Evolutionary conservation across 257 asterid species (phyloP).

Genomic region (Jaltomata sinuosa): DNA sequence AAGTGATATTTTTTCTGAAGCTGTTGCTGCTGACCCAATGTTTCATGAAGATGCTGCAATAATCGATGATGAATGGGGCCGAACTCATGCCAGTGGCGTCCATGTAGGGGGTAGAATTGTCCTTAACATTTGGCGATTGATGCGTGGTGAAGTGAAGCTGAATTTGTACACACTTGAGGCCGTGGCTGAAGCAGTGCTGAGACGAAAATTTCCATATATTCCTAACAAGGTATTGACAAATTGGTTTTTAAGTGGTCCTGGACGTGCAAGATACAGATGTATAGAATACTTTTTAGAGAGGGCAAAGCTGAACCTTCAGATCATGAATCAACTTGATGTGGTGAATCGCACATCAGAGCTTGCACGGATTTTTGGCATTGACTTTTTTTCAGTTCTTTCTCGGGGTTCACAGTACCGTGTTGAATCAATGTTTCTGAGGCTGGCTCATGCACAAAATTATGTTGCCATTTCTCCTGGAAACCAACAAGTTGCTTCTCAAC

Average conservation of each 20-base stretch:
- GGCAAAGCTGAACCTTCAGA: conserved; percentile 73
- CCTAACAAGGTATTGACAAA: conserved; percentile 57
- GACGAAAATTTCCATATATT: conserved; percentile 70
- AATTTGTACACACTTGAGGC: conserved; percentile 78
- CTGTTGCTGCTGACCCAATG: conserved; percentile 31
- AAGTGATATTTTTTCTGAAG: conserved; percentile 32
- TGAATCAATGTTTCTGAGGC: conserved; percentile 86
- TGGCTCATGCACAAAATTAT: conserved; percentile 90
- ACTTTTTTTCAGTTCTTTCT: conserved; percentile 88
- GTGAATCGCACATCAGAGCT: conserved; percentile 95
- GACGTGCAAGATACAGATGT: conserved; percentile 67
- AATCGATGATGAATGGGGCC: conserved; percentile 96
- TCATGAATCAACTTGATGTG: conserved; percentile 84
- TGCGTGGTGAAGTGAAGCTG: conserved; percentile 89
- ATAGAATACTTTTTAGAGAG: conserved; percentile 58
- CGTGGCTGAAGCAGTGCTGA: conserved; percentile 79
- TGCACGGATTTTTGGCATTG: conserved; percentile 95
- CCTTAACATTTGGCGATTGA: conserved; percentile 87
- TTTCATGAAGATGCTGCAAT: conserved; percentile 34
- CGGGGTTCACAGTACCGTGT: conserved; percentile 98
- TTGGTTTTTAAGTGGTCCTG: conserved; percentile 94
- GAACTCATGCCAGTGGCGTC: conserved; percentile 95
- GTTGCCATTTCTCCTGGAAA: conserved; percentile 93
- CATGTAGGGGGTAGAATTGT: conserved; percentile 95
- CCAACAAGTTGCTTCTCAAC: conserved; percentile 88